Conservation (phyloP, 2,329 filamentous ascomycete genomes). For the Ascochyta viciae-villosae region DNA sequence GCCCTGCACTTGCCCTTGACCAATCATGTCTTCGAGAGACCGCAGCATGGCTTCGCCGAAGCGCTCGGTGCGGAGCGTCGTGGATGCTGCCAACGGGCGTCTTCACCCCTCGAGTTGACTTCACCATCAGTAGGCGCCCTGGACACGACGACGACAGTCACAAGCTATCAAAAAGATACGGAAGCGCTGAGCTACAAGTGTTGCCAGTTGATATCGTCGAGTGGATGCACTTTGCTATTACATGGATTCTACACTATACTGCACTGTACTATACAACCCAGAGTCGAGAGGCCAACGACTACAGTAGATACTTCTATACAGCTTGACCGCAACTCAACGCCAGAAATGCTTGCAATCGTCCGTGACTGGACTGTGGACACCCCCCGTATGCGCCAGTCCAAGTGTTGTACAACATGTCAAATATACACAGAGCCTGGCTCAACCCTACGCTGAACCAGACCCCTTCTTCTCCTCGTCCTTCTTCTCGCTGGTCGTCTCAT, state of each 20-base stretch:
- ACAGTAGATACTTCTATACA: slow-evolving; percentile 32
- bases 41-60: slow-evolving; percentile 17
- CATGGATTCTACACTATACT: slow-evolving; percentile 22
- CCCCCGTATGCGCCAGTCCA: slow-evolving; percentile 25
- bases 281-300: slow-evolving; percentile 44
- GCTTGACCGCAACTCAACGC: slow-evolving; percentile 29
- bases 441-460: slow-evolving; percentile 40
- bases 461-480: slow-evolving; percentile 41
- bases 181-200: slow-evolving; percentile 8
- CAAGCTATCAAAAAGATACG: background rate
- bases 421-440: slow-evolving; percentile 6
- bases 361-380: slow-evolving; percentile 18
- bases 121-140: slow-evolving; percentile 8
- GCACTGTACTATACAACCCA: slow-evolving; percentile 36
- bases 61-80: slow-evolving; percentile 21
- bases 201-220: no score
- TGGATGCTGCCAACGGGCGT: background rate
- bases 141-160: background rate
- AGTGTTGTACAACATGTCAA: slow-evolving; percentile 23
- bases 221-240: slow-evolving; percentile 9
- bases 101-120: background rate
- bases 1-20: slow-evolving; percentile 27
- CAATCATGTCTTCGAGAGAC: slow-evolving; percentile 21
- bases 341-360: slow-evolving; percentile 40
- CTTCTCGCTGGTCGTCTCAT: slow-evolving; percentile 26